phyloP scores from a whole-genome alignment of 2,329 filamentous ascomycete genomes.

The Stachybotrys echinatus region DNA sequence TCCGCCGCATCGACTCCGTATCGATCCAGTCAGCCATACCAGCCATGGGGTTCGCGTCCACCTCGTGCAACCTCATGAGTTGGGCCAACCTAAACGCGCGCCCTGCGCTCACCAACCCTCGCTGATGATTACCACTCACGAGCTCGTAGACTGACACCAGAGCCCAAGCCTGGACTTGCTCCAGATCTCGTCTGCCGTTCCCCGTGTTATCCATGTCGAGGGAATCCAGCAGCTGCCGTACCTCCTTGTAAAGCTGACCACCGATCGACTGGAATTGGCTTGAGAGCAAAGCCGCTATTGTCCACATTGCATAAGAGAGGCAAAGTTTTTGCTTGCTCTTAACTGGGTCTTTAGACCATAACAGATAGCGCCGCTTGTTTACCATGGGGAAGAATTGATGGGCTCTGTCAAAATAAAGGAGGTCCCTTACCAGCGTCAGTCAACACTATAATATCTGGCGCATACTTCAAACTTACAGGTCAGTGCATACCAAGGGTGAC shows the following conservation, averaged over 20 bases:
- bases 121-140: neutral
- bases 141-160: neutral
- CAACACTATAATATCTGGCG: neutral
- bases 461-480: neutral
- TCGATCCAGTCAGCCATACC: neutral
- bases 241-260: neutral
- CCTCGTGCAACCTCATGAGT: neutral
- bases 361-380: neutral
- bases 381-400: neutral
- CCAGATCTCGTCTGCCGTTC: neutral
- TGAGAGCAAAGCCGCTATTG: neutral
- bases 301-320: neutral
- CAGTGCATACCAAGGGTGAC: neutral
- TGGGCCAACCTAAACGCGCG: neutral
- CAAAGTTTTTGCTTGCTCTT: neutral
- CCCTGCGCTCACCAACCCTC: neutral
- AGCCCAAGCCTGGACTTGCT: neutral
- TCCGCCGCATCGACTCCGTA: neutral
- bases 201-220: neutral
- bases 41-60: neutral
- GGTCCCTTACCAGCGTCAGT: neutral
- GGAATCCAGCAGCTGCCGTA: neutral
- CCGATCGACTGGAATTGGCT: neutral
- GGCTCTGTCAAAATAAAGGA: neutral
- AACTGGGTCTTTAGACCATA: neutral